phyloP scores from a whole-genome alignment of 2,329 filamentous ascomycete genomes.

The Fusarium ramigenum region DNA sequence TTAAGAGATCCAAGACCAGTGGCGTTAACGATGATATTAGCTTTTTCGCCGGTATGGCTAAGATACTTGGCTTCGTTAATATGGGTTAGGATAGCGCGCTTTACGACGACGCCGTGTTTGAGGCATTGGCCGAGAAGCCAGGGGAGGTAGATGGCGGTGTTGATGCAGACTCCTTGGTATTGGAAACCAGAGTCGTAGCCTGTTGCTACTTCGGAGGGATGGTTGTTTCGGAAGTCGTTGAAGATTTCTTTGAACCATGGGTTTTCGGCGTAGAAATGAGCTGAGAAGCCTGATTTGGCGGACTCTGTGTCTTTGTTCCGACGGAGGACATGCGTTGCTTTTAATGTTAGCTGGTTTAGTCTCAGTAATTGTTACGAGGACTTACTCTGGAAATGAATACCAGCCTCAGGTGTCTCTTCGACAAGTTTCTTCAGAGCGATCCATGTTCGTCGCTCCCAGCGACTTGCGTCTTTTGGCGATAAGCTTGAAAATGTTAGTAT shows the following conservation, averaged over 20 bases:
- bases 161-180: slow-evolving; percentile 91
- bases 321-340: slow-evolving; percentile 61
- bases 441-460: slow-evolving; percentile 73
- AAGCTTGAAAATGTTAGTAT: slow-evolving; percentile 44
- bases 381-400: slow-evolving; percentile 79
- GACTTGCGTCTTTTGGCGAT: slow-evolving; percentile 49
- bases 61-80: slow-evolving; percentile 70
- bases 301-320: slow-evolving; percentile 71
- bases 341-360: neutral
- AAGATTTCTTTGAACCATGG: slow-evolving; percentile 80
- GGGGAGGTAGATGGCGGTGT: slow-evolving; percentile 85
- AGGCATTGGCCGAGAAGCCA: slow-evolving; percentile 86
- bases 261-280: slow-evolving; percentile 56
- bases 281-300: slow-evolving; percentile 7
- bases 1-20: slow-evolving; percentile 79
- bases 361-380: accelerated
- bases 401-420: slow-evolving; percentile 76
- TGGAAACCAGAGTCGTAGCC: slow-evolving; percentile 76
- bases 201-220: slow-evolving; percentile 64
- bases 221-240: slow-evolving; percentile 73
- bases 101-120: slow-evolving; percentile 75
- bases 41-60: slow-evolving; percentile 62
- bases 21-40: slow-evolving; percentile 82
- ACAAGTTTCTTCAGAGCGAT: slow-evolving; percentile 67
- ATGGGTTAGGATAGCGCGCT: slow-evolving; percentile 71